Evolutionary conservation across 768 basidiomycete species (phyloP), one percentile per base, ranked within the genome.

Genomic region (Psilocybe azurescens): DNA sequence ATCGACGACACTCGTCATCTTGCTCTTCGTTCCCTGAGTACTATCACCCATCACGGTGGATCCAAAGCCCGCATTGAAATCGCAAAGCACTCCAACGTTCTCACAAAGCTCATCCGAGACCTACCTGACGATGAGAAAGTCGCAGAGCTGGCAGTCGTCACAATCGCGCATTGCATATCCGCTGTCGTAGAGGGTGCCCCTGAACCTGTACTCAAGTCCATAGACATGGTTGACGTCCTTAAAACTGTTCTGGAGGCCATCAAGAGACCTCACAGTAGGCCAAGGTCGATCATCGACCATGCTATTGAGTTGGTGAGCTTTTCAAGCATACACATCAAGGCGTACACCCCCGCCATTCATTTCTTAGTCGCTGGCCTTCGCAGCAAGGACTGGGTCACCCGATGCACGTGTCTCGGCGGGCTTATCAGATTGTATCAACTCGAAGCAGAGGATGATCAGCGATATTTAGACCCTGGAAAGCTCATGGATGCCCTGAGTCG

Each of bases 1-100:
- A 69, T 76, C 5, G 78, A 81, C 5, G 74, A 71, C 3, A 85
- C 82, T 2, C 81, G 85, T 1, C 78, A 82, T 64, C 71, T 87
- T 53, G 86, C 85, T 7, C 75, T 90, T 9, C 82, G 82, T 30
- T 80, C 86, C 0, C 72, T 90, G 20, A 80, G 79, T 0, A 86
- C 82, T 24, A 79, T 89, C 10, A 89, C 88, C 0, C 88, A 86
- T 61, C 87, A 89, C 51, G 86, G 87, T 3, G 87, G 87, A 5
- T 61, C 68, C 3, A 74, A 79, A 16, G 78, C 83, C 29, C 83
- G 84, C 39, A 69, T 74, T 49, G 82, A 82, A 58, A 83, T 90
- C 56, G 85, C 86, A 0, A 78, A 76, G 53, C 73, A 80, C 36
- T 74, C 81, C 5, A 69, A 77, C 9, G 68, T 67, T 13, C 73